Evolutionary conservation across 345 rosid species (phyloP).

Genomic region (Raphanus sativus): DNA sequence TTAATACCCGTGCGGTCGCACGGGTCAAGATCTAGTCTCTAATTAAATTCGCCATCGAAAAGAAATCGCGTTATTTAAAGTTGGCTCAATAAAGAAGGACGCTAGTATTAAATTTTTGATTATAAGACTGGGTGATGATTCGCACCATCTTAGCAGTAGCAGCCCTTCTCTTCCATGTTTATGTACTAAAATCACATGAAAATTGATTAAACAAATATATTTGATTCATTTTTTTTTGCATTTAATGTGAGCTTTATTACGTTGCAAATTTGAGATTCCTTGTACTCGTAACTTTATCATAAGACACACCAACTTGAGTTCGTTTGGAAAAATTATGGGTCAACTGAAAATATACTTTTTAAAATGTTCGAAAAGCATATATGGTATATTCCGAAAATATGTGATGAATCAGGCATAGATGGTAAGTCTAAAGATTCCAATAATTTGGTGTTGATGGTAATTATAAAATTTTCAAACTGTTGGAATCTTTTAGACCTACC

Average conservation of each 20-base stretch:
- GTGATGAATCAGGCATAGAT: background rate
- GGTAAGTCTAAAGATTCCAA: background rate
- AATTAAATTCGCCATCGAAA: background rate
- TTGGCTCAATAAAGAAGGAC: background rate
- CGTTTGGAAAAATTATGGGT: background rate
- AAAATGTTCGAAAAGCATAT: background rate
- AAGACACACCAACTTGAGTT: background rate
- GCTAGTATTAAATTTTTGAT: background rate
- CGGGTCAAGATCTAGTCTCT: too few relatives aligned
- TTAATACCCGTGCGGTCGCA: too few relatives aligned
- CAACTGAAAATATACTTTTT: background rate
- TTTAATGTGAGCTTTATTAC: background rate
- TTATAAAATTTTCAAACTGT: background rate
- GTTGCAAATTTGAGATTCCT: background rate
- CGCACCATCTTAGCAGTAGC: background rate
- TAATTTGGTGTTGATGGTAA: background rate
- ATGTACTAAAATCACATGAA: background rate
- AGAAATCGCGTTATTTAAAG: background rate
- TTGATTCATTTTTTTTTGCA: background rate
- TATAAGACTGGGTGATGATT: background rate
- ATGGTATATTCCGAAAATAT: slow-evolving; percentile 5
- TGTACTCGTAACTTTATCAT: background rate
- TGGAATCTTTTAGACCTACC: background rate
- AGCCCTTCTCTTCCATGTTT: background rate
- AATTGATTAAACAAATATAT: background rate